Evolutionary conservation across 2,329 filamentous ascomycete species (phyloP), one percentile per base, ranked within the genome.

Genomic region (Westerdykella ornata): DNA sequence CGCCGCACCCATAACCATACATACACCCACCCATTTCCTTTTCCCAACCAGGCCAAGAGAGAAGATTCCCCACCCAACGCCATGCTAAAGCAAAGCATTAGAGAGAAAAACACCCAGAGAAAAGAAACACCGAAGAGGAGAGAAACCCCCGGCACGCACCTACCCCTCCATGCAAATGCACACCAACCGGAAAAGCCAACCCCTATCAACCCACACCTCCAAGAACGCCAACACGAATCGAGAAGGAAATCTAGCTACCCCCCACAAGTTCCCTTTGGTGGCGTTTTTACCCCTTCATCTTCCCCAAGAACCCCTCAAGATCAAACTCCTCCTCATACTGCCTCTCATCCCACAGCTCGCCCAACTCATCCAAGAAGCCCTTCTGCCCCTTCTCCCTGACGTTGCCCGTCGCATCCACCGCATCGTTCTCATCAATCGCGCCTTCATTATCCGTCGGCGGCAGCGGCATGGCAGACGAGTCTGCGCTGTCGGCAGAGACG

Each of bases 261-360:
- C 36, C 16, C 32, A 38, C 11, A 33, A 22, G n/a, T n/a, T 5
- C 22, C 29, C 7, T 32, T 22, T 8, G 8, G 12, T 13, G n/a
- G 30, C 18, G 6, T 15, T 18, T 31, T 52, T 50, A 72, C 26
- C 60, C 69, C 60, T 88, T 86, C 87, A 98, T 96, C 53, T 80
- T 94, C 66, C 88, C 89, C 71, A 98, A 76, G 71, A 97, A 98
- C 3, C 87, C 89, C 57, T 95, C 88, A 52, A 98, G 71, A 64
- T 97, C 88, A 65, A 96, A 97, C 67, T 94, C 94, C 71, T 98
- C 92, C 68, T 96, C 88, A 67, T 98, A 98, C 72, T 96, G 89
- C 63, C 82, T 83, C 64, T 96, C 90, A 63, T 98, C 92, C 90
- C 92, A 98, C 20, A 98, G 71, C 67, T 98, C 92, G 43, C 88